Evolutionary conservation across 306 rosid genomes (phyloP), one percentile per base, ranked within the genome.

Genomic region (Cyamopsis tetragonoloba): DNA sequence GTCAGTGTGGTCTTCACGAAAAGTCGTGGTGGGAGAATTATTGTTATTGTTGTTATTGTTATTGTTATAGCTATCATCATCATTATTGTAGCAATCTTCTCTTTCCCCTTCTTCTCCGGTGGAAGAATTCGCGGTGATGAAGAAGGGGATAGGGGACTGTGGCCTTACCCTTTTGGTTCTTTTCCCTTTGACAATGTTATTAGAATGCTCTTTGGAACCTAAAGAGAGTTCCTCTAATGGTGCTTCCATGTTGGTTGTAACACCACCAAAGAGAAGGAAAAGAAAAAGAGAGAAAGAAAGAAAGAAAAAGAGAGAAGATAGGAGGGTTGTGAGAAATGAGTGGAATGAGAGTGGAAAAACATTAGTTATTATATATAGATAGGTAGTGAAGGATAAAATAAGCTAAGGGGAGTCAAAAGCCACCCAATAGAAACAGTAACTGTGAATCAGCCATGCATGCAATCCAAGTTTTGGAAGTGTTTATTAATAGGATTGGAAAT

Each of bases 101-200:
- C 28, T 79, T 15, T 9, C 47, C 4, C 68, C 73, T 0, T 48
- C 79, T 12, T 66, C 88, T 4, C 74, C 81, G 2, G 81, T 65
- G 8, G 87, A 66, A 6, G 91, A 86, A 68, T 69, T 69, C 0
- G 80, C 59, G 2, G 83, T 43, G 48, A 80, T 35, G 71, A 85
- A 76, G 62, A 87, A 85, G 43, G 91, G 98, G 15, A 81, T 70
- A 0, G 98, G 98, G n/a, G 98, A 93, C 75, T 84, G 93, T 6
- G 89, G 95, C 76, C 96, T 79, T 4, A 73, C 81, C 84, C 98
- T 92, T 74, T 93, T 93, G 57, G 97, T 93, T 31, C 98, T 79
- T 73, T 89, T 93, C 10, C 97, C 96, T 81, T 89, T 92, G 61
- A 73, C 79, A 4, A 86, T 66, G 63, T 71, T 74, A 61, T 71